Base-by-base conservation (phyloP, 1,139 yeast genomes). In the Arxiozyma slooffiae region DNA sequence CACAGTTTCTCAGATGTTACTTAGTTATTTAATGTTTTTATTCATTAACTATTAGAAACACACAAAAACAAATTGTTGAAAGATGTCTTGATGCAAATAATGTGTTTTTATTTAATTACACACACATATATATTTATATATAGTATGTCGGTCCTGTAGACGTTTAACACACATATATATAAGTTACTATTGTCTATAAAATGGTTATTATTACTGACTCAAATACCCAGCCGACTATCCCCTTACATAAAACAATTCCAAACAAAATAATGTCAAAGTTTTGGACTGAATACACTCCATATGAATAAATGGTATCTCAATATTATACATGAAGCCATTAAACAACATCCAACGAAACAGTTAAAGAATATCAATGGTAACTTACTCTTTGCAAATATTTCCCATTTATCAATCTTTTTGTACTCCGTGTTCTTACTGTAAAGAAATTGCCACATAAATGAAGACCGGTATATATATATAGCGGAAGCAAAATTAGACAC, bases 281-380 rank as follows among this genome's bases (percentile, higher is more conserved):
- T 92, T 0, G 98, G 99, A 48, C 96, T 86, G 69, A 92, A 92
- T 4, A 94, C 98, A 1, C 97, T 88, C 97, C 98, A 94, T 17
- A 94, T 85, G 64, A 92, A 92, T 52, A 92, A 73, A 64, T 92
- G 98, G 62, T 82, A 86, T 58, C 96, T 75, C 56, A 90, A 73
- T 26, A 79, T 73, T 50, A 77, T 76, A 63, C 98, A 92, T 7
- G 97, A 83, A 0, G 74, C 71, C 47, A 85, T 65, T 49, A 90
- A 76, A 41, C 76, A 73, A 3, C 79, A 62, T 1, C 87, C 86
- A 17, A 79, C 66, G 1, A 82, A 59, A 2, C 83, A 70, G 62
- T 85, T 85, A 62, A 84, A 85, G 8, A 77, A 62, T 44, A 62
- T 22, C 16, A 57, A 39, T 14, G 62, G 59, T 26, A 57, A 34